Evolutionary conservation across 257 asterid species (phyloP), one percentile per base, ranked within the genome.

Genomic region (Solanum gracilifrons): DNA sequence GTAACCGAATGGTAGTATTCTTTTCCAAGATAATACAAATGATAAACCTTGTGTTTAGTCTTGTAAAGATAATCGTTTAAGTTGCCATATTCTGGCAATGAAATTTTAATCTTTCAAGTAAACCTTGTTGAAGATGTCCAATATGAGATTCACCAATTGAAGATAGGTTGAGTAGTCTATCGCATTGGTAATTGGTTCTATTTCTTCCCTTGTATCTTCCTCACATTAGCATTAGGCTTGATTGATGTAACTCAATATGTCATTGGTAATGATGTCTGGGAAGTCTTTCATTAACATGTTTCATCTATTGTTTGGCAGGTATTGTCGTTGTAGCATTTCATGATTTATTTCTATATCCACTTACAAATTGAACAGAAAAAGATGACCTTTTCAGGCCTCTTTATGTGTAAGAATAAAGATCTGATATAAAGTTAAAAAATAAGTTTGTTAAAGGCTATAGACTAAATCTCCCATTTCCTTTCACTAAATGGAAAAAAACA

Each of bases 1-100:
- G 94, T 88, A 43, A 46, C 85, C 48, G 69, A 69, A 84, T 83
- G 82, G 80, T 76, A 82, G 88, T 87, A 91, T 86, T 92, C 90
- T 88, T 92, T 90, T 83, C 90, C 87, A 74, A 90, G 82, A 33
- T 82, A 66, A 82, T 21, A 29, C 85, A 82, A 48, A 48, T 48
- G 68, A 46, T 82, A 31, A 82, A 48, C 69, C 69, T 82, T 23
- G 20, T 43, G 37, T 82, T 29, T 48, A 46, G 69, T 36, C 77
- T 66, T 85, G 90, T 76, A 86, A 88, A 88, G 87, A 88, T 85
- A 75, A 23, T 82, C 51, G 77, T 83, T 85, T 74, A 82, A 84
- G 87, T 64, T 69, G n/a, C 39, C 33, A 9, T 66, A 84, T 85
- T 60, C 51, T 68, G 64, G 82, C 82, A 37, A 85, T 41, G 66